These are phyloP conservation scores for Musa schizocarpa DNA, from an alignment of 176 grass and related monocot genomes.

Conservation along the genomic window DNA sequence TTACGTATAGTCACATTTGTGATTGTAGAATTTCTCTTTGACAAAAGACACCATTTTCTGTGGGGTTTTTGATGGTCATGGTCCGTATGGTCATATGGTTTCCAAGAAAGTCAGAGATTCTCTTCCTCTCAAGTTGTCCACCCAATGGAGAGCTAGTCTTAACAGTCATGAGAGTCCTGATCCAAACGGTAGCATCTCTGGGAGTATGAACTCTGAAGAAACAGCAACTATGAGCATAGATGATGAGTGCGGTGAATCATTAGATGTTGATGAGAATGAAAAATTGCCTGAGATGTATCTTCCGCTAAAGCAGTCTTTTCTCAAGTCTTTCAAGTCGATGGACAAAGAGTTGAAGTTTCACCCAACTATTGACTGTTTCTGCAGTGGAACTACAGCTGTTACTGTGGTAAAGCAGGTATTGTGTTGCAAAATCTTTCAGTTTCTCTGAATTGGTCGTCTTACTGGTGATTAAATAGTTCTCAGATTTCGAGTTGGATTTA, in stretches of 20 bases:
- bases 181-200: slow-evolving; percentile 52
- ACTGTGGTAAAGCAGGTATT: slow-evolving; percentile 90
- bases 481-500: not conserved
- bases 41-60: slow-evolving; percentile 13
- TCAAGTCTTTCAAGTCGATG: slow-evolving; percentile 91
- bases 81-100: slow-evolving; percentile 22
- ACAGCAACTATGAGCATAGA: slow-evolving; percentile 35
- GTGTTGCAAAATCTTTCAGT: not conserved
- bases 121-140: slow-evolving; percentile 22
- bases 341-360: slow-evolving; percentile 91
- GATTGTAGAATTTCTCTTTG: slow-evolving; percentile 14
- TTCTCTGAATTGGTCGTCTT: not conserved
- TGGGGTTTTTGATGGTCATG: slow-evolving; percentile 22
- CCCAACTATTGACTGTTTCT: slow-evolving; percentile 87
- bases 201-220: slow-evolving; percentile 75
- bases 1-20: not conserved
- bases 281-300: slow-evolving; percentile 75
- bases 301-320: slow-evolving; percentile 83
- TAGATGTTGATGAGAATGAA: slow-evolving; percentile 42
- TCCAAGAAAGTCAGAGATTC: slow-evolving; percentile 22
- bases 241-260: slow-evolving; percentile 64
- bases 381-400: slow-evolving; percentile 88
- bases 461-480: slow-evolving; percentile 15
- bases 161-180: slow-evolving; percentile 38
- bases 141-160: slow-evolving; percentile 49